These are phyloP conservation scores for Diaporthe velutina DNA, from an alignment of 2,329 filamentous ascomycete genomes.

Conservation along the genomic window DNA sequence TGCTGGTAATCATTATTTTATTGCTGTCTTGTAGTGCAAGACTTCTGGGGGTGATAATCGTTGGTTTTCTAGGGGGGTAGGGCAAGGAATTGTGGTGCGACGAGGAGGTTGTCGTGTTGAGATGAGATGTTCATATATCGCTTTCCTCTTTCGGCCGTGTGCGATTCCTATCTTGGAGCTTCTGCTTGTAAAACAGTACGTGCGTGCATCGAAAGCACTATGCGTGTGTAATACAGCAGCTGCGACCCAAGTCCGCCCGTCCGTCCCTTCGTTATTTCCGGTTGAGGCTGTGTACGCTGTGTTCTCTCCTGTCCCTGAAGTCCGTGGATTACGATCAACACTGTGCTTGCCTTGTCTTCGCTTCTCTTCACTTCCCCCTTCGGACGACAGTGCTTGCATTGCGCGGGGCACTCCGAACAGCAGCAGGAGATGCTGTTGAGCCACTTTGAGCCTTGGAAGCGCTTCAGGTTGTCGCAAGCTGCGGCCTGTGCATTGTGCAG, in stretches of 20 bases:
- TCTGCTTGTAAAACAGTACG: background rate
- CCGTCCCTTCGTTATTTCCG: constrained; percentile 18
- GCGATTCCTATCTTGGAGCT: background rate
- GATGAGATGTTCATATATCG: background rate
- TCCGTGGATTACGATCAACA: constrained; percentile 14
- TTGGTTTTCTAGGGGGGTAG: background rate
- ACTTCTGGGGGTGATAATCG: background rate
- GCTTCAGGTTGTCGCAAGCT: constrained; percentile 31
- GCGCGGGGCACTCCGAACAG: background rate
- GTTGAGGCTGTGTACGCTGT: constrained; percentile 17
- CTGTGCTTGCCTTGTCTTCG: background rate
- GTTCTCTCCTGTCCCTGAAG: constrained; percentile 7
- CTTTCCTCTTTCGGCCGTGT: background rate
- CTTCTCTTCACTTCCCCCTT: constrained; percentile 3
- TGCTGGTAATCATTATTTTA: background rate
- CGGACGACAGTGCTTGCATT: constrained; percentile 10
- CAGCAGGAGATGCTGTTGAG: constrained; percentile 5
- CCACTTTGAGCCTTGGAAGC: constrained; percentile 17
- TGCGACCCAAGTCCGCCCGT: constrained; percentile 12
- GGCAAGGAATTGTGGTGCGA: background rate
- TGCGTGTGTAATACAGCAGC: constrained; percentile 20
- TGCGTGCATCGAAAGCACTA: constrained; percentile 7
- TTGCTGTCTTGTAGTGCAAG: constrained; percentile 19
- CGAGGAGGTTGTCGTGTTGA: background rate
- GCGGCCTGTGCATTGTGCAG: constrained; percentile 9